Evolutionary conservation across 2,329 filamentous ascomycete species (phyloP).

Genomic region (Sporothrix schenckii): DNA sequence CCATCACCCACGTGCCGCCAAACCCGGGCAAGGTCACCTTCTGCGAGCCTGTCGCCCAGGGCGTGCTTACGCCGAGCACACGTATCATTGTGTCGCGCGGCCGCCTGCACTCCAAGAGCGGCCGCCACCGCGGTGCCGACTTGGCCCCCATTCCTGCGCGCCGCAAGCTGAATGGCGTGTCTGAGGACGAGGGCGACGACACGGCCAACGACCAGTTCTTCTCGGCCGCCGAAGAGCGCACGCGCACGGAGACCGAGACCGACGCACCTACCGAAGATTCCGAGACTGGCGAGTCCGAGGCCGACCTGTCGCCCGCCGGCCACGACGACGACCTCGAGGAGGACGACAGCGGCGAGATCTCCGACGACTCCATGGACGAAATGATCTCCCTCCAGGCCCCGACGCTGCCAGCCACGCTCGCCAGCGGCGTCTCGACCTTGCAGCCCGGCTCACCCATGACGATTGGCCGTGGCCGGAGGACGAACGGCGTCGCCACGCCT

Average conservation of each 20-base stretch:
- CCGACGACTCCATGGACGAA: constrained; percentile 89
- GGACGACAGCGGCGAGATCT: constrained; percentile 71
- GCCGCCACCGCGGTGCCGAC: constrained; percentile 22
- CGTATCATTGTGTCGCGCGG: constrained; percentile 79
- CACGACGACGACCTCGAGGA: constrained; percentile 81
- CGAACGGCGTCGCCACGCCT: constrained; percentile 77
- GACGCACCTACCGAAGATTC: constrained; percentile 51
- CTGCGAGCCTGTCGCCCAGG: constrained; percentile 94
- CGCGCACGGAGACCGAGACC: constrained; percentile 61
- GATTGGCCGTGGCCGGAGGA: constrained; percentile 63
- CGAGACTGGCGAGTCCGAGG: constrained; percentile 54
- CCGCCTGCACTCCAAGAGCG: constrained; percentile 57
- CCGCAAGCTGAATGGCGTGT: constrained; percentile 61
- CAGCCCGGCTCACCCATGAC: constrained; percentile 81
- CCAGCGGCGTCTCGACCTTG: constrained; percentile 77
- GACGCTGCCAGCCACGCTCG: constrained; percentile 73
- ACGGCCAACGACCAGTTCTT: constrained; percentile 89
- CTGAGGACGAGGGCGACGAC: constrained; percentile 68
- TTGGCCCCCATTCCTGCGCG: constrained; percentile 52
- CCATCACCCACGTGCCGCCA: constrained; percentile 80
- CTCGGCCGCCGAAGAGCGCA: constrained; percentile 82
- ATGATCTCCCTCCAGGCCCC: constrained; percentile 89
- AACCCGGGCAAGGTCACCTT: constrained; percentile 85
- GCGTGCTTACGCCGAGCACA: constrained; percentile 73
- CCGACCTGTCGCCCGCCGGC: constrained; percentile 64